Evolutionary conservation across 441 rosid genomes (phyloP).

Genomic region (Syzygium malaccense): DNA sequence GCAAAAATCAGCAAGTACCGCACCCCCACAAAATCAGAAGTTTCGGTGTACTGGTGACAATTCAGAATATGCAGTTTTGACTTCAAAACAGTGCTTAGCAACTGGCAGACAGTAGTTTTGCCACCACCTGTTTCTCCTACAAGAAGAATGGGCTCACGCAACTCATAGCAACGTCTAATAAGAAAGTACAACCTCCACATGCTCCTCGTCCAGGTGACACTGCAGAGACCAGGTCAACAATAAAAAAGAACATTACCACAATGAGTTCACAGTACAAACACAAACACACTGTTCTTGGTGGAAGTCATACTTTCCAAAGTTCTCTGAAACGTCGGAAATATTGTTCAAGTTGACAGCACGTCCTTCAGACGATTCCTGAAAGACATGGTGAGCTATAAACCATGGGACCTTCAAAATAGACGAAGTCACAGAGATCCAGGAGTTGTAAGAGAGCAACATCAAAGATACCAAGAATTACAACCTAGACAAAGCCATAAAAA

Average conservation of each 20-base stretch:
- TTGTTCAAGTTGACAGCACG: constrained; percentile 4
- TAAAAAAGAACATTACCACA: not conserved
- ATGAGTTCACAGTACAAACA: constrained; percentile 4
- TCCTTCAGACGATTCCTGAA: constrained; percentile 43
- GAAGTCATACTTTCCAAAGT: constrained; percentile 39
- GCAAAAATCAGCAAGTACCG: constrained; percentile 24
- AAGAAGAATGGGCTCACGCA: constrained; percentile 95
- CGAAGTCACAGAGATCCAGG: not conserved
- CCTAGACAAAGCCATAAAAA: not conserved
- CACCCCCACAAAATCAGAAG: constrained; percentile 98
- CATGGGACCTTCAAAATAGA: not conserved
- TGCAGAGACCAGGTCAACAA: constrained; percentile 21
- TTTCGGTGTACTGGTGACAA: constrained; percentile 97
- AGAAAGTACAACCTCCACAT: constrained; percentile 90
- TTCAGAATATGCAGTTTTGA: constrained; percentile 79
- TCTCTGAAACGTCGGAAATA: constrained; percentile 13
- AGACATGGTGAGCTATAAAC: not conserved
- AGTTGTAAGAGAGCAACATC: not conserved
- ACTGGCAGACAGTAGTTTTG: constrained; percentile 94
- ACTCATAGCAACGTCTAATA: constrained; percentile 67
- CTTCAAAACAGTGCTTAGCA: constrained; percentile 50
- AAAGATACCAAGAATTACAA: not conserved
- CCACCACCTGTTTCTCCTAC: constrained; percentile 99
- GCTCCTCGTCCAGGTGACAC: constrained; percentile 76
- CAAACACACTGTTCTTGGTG: not conserved